Evolutionary conservation across 805 yeast genomes (phyloP), one percentile per base, ranked within the genome.

Genomic region (Sungouiella thailandica): DNA sequence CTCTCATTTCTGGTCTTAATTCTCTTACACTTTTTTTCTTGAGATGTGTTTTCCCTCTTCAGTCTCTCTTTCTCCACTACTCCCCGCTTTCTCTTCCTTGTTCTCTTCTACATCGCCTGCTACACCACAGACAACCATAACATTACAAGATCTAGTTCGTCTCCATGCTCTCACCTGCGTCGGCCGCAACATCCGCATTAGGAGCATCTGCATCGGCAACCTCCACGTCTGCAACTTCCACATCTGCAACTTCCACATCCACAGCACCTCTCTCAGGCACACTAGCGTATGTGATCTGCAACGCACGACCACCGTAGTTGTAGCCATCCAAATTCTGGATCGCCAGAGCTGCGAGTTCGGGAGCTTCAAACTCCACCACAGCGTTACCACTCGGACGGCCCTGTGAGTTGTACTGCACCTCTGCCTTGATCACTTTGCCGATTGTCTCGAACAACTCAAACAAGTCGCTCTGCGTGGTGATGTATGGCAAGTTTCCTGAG

Each of bases 401-500:
- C 23, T 62, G 60, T 4, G 67, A 54, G 39, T 49, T 51, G 49
- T 58, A 74, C 55, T 79, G 85, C 40, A 90, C 69, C 56, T 86
- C 95, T 14, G 96, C 96, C 27, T 71, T 72, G 25, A 60, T 65
- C 12, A 90, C 86, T 31, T 73, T 64, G 15, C 96, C 95, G 35
- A 88, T 76, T 23, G 90, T 81, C 55, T 82, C 90, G 55, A 89
- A 89, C 39, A 90, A 70, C 46, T 89, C 96, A 44, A 69, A 76
- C 44, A 90, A 71, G 59, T 90, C 97, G 37, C 81, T 79, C 45
- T 80, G 79, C 20, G 87, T 76, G n/a, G 97, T 89, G 33, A 88
- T 81, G 70, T 76, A 86, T 19, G 97, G 97, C 52, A 90, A 67
- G 64, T 90, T 90, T 28, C 70, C 72, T 15, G 83, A 88, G 53